phyloP scores from a whole-genome alignment of 2,329 filamentous ascomycete species.

The Metarhizium brunneum region DNA sequence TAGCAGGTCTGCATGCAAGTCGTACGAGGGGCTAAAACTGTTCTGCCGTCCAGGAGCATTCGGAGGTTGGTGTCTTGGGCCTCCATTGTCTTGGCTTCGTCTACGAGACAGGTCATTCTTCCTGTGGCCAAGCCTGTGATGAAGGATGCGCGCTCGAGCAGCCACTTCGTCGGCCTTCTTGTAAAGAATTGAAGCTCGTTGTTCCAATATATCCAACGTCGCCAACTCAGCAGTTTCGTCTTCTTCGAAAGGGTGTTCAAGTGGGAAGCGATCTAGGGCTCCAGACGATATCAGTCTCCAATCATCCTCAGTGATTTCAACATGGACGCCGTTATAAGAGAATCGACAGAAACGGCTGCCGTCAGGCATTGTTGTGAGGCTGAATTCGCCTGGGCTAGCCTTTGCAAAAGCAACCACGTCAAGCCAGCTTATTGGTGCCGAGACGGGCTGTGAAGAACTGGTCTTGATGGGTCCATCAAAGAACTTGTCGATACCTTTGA shows the following conservation, averaged over 20 bases:
- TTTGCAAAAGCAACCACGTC: conserved; percentile 81
- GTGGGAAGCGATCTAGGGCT: conserved; percentile 68
- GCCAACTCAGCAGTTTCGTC: conserved; percentile 80
- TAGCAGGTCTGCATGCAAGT: conserved; percentile 45
- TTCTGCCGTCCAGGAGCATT: conserved; percentile 18
- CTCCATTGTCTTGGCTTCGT: conserved; percentile 21
- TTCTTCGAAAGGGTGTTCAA: conserved; percentile 71
- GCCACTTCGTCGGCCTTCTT: conserved; percentile 70
- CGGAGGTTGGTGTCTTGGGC: conserved; percentile 26
- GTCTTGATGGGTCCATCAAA: conserved; percentile 70
- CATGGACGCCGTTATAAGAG: conserved; percentile 67
- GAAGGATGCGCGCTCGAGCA: conserved; percentile 59
- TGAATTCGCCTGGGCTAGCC: conserved; percentile 69
- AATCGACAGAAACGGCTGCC: conserved; percentile 71
- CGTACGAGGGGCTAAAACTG: conserved; percentile 26
- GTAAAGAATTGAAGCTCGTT: conserved; percentile 65
- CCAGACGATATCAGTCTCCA: conserved; percentile 77
- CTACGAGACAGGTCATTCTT: conserved; percentile 21
- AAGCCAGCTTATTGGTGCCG: conserved; percentile 64
- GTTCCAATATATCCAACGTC: conserved; percentile 75
- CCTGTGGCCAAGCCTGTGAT: conserved; percentile 53
- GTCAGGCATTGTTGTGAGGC: conserved; percentile 58
- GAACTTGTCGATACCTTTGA: conserved; percentile 77
- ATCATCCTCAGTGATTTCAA: conserved; percentile 83
- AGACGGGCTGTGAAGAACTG: conserved; percentile 44